Evolutionary conservation across 176 grass and related monocot genomes (phyloP), one percentile per base, ranked within the genome.

Genomic region (Oryza meridionalis): DNA sequence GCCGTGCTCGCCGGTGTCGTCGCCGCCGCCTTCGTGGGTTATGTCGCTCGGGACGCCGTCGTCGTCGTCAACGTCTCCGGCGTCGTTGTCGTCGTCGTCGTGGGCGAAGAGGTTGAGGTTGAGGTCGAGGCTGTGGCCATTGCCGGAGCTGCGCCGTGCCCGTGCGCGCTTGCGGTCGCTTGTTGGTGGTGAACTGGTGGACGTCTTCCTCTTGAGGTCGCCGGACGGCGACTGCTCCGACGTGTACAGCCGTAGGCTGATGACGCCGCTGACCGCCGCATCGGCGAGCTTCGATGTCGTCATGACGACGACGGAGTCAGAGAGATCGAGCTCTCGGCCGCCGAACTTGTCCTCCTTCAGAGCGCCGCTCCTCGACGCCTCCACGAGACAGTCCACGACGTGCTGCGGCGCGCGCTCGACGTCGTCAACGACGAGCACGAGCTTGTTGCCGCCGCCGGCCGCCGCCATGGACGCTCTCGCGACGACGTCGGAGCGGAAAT

Each of bases 31-130:
- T 71, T 97, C 95, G 50, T 94, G 67, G 14, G 95, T 97, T 50
- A 97, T 87, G 84, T 94, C 92, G 45, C 90, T 97, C 3, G 92
- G 95, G 5, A 94, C 55, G 2, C 63, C 86, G n/a, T 85, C 92
- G 19, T 63, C 79, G 1, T 76, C 45, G 0, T 72, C 21, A 1
- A 67, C 71, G 3, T 55, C 67, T 5, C 82, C 86, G 16, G 43
- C 58, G 42, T 65, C 27, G 26, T 47, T 79, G 16, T 79, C 78
- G 31, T 61, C 79, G 29, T 76, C 78, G 32, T 61, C 79, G 29
- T 77, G 65, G 64, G 82, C 83, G 27, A 84, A 82, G 25, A 91
- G 80, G 84, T 91, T 92, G 67, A 94, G 82, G 78, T 94, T 68
- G 25, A 96, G 90, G 77, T 82, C 68, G 21, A 96, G 90, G 82